Evolutionary conservation across 257 asterid species (phyloP).

Genomic region (Apocynum venetum): DNA sequence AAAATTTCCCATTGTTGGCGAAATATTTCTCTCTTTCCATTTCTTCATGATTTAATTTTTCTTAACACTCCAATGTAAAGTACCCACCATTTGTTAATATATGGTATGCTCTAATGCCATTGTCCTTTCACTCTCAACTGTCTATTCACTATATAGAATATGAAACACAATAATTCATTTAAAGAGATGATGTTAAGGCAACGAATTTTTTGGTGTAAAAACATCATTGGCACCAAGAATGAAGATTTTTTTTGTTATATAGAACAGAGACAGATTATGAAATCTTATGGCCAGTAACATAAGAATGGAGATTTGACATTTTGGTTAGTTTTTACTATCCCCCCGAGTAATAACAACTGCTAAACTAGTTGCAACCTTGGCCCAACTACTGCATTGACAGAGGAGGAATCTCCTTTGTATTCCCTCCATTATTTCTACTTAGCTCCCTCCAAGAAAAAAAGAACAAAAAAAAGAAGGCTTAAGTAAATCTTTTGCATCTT

Average conservation of each 20-base stretch:
- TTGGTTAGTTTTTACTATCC: not conserved
- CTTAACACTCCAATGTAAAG: conserved; percentile 8
- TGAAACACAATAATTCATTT: not conserved
- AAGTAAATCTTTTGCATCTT: no score
- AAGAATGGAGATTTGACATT: not conserved
- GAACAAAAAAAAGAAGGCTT: no score
- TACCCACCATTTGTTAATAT: conserved; percentile 16
- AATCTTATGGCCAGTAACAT: not conserved
- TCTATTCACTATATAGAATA: not conserved
- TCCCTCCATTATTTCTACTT: not conserved
- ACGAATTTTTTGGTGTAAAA: not conserved
- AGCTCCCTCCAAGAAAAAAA: no score
- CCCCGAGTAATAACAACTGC: not conserved
- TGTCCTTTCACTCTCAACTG: not conserved
- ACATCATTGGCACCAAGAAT: not conserved
- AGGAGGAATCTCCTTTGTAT: not conserved
- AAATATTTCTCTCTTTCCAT: not conserved
- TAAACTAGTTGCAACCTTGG: not conserved
- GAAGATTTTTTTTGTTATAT: not conserved
- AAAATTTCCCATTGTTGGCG: no score
- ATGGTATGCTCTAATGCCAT: conserved; percentile 3
- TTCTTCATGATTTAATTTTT: not conserved
- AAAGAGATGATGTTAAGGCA: not conserved
- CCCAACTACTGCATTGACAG: not conserved
- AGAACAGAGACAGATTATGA: not conserved